A percentile compares a stretch with the other conserved stretches of the same genome.
Evolutionary conservation across 75 land plant genomes (phyloP).

Genomic region (Pinus tabuliformis): DNA sequence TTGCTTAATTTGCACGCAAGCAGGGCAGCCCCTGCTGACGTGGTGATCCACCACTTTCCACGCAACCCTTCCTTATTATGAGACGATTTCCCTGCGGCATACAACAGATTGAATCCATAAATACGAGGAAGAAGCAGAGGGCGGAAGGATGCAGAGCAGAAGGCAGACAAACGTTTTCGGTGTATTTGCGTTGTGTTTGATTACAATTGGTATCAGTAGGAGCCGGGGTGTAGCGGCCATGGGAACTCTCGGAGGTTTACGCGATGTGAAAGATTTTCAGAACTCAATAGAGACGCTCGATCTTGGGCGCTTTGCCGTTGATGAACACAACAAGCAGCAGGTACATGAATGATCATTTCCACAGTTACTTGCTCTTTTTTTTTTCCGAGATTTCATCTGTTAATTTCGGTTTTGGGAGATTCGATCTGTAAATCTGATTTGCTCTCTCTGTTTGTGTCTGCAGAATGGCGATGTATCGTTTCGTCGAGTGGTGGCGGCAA

Average conservation of each 20-base stretch:
- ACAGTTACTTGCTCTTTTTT: background rate
- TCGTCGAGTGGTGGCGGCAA: constrained; percentile 44
- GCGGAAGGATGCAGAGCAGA: too few species aligned
- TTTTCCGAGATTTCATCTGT: background rate
- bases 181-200: too few species aligned
- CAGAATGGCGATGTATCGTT: constrained; percentile 17
- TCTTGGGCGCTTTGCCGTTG: constrained; percentile 80
- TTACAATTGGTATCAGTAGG: too few species aligned
- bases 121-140: too few species aligned
- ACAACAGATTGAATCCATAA: too few species aligned
- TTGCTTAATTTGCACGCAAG: too few species aligned
- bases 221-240: background rate
- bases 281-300: constrained; percentile 58
- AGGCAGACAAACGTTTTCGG: too few species aligned
- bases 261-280: background rate
- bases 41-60: too few species aligned
- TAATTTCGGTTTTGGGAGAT: background rate
- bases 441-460: background rate
- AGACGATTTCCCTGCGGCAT: too few species aligned
- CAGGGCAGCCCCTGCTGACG: too few species aligned
- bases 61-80: too few species aligned
- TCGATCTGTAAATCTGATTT: background rate
- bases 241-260: background rate
- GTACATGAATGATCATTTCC: constrained; percentile 11
- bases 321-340: constrained; percentile 68